Conservation (phyloP, 768 basidiomycete species). For the Rhodotorula taiwanensis region DNA sequence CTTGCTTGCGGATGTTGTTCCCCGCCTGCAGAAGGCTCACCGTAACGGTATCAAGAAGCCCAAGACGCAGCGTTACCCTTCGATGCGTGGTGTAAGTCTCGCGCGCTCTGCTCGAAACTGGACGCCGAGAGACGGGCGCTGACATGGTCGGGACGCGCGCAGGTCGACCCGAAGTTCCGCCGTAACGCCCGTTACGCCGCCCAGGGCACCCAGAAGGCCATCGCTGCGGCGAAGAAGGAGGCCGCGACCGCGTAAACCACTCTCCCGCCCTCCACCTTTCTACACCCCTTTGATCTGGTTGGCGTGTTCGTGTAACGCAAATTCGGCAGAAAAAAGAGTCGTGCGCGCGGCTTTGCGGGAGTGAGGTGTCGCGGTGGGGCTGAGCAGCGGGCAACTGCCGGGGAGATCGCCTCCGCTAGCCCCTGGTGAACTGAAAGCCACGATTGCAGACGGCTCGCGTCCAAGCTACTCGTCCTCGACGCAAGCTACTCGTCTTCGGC, state of each 20-base stretch:
- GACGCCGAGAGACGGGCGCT: too few species aligned
- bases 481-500: too few species aligned
- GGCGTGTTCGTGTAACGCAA: too few species aligned
- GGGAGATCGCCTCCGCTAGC: too few species aligned
- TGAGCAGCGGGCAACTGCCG: too few species aligned
- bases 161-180: conserved; percentile 40
- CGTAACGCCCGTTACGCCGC: conserved; percentile 37
- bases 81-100: conserved; percentile 78
- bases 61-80: conserved; percentile 63
- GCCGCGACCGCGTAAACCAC: neutral
- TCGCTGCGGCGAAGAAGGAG: conserved; percentile 4
- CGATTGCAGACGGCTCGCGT: too few species aligned
- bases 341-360: too few species aligned
- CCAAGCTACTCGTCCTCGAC: too few species aligned
- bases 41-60: conserved; percentile 93
- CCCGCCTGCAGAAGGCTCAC: conserved; percentile 65
- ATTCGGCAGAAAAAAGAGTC: too few species aligned
- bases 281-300: neutral
- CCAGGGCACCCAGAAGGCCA: conserved; percentile 29
- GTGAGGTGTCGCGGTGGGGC: too few species aligned
- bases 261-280: neutral
- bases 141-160: neutral
- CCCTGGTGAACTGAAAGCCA: too few species aligned
- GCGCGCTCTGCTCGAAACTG: neutral
- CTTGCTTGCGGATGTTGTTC: neutral